Base-by-base conservation (phyloP, 108 stramenopile species). In the Schizochytrium sp. region DNA sequence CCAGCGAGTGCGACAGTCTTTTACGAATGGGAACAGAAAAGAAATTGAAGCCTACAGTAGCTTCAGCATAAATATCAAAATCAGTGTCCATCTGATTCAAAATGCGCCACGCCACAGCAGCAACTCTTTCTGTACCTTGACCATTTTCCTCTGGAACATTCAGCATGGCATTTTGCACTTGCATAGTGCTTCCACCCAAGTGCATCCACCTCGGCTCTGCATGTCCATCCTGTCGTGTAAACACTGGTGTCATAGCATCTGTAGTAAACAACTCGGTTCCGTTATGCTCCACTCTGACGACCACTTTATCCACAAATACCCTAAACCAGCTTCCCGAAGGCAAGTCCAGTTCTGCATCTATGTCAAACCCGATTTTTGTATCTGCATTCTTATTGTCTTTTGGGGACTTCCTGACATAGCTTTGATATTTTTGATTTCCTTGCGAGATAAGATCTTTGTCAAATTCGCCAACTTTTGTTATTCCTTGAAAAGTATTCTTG, bases 41-140 rank as follows among this genome's bases (percentile, higher is more conserved):
- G 64, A 69, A 44, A 69, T 69, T 69, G 64, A 69, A 44, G 64
- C 64, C 64, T 38, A 69, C 64, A 44, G 40, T 12, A 5, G 64
- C 64, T 38, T 44, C 42, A 38, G 44, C 64, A 69, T 2, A 44
- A 38, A 69, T 44, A 7, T 69, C 12, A 7, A 69, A 7, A 0
- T 12, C 28, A 28, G 44, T 2, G 5, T 3, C 64, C 12, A 69
- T 12, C 64, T 69, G 19, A 15, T 69, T 69, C 42, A 69, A 8
- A 38, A 69, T 15, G 64, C 40, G 64, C 64, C 64, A 69, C 12
- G 64, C 64, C 12, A 15, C 64, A 2, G 10, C 5, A 8, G 64
- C 7, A 3, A 69, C 64, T 38, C 64, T 38, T 8, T 28, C 19
- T 44, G 64, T 44, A 38, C 42, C 64, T 7, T 13, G 64, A 15